Evolutionary conservation across 2,329 filamentous ascomycete genomes (phyloP), one percentile per base, ranked within the genome.

Genomic region (Fusarium graminum): DNA sequence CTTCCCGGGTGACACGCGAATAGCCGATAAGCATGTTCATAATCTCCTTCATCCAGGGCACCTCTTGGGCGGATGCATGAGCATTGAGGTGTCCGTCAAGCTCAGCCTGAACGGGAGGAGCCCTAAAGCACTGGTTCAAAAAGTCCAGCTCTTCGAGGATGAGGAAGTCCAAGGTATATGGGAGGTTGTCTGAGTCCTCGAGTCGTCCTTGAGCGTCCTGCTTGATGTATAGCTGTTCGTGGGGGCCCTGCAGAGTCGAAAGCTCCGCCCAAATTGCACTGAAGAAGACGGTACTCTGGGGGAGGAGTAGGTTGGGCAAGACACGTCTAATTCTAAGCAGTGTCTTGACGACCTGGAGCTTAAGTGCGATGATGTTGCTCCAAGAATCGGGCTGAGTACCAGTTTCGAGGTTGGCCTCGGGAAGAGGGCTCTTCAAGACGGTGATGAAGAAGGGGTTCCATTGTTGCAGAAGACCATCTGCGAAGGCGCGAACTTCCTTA

Each of bases 71-170:
- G 28, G 83, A 83, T 47, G 84, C 81, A 58, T 88, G 84, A 16
- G 86, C 79, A 68, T 78, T 86, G 77, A 97, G 82, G 78, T 97
- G 91, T 44, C 88, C 86, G 68, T 94, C 90, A n/a, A 99, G 87
- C 77, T 97, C 92, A 65, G 92, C 90, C 69, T 93, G 92, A 3
- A 99, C 94, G 0, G 93, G 92, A 6, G 92, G 90, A 8, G 94
- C 94, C 66, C 92, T 90, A 66, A 99, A 85, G 76, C 94, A 94
- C 58, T 93, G 90, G 79, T 97, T 95, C 75, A 99, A 87, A 74
- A 98, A 94, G 78, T 99, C 95, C 25, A 99, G 84, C 77, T 98
- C 94, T 77, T 99, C 95, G 9, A 98, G 82, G 5, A 98, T 89
- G 50, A 99, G 85, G 74, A 97, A 95, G 78, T 99, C 95, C 25